These are phyloP conservation scores for Citrus glauca DNA, from an alignment of 345 rosid genomes.

Conservation along the genomic window DNA sequence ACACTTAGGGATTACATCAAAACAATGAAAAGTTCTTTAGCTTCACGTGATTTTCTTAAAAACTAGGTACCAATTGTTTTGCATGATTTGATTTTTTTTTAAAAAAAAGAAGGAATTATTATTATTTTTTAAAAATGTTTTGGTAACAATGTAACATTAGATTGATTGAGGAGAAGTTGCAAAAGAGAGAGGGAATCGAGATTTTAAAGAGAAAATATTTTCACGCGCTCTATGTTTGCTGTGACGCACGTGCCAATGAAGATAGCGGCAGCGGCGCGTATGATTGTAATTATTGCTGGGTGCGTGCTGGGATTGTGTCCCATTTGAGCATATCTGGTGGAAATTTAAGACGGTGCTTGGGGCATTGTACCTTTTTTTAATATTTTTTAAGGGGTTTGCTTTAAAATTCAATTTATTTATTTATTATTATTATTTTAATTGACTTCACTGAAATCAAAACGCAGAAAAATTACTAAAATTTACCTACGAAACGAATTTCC, in stretches of 20 bases:
- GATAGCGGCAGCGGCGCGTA: background rate
- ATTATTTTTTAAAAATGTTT: no score
- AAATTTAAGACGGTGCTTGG: constrained; percentile 3
- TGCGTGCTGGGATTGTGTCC: background rate
- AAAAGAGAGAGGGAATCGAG: background rate
- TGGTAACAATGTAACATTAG: background rate
- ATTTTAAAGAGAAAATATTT: background rate
- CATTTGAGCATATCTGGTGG: background rate
- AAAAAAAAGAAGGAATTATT: background rate
- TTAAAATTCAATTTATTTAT: background rate
- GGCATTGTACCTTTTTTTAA: background rate
- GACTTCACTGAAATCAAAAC: background rate
- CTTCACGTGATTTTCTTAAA: no score
- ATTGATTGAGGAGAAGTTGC: background rate
- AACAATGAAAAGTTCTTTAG: no score
- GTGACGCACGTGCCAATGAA: background rate
- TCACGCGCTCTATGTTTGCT: background rate
- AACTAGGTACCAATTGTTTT: no score
- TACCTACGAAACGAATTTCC: no score
- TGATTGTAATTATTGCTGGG: no score
- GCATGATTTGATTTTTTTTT: background rate
- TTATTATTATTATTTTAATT: background rate
- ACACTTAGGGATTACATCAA: no score
- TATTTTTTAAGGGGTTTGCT: background rate
- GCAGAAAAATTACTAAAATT: no score